These are phyloP conservation scores for Selaginella tamariscina DNA, from an alignment of 75 land plant species.

Conservation along the genomic window DNA sequence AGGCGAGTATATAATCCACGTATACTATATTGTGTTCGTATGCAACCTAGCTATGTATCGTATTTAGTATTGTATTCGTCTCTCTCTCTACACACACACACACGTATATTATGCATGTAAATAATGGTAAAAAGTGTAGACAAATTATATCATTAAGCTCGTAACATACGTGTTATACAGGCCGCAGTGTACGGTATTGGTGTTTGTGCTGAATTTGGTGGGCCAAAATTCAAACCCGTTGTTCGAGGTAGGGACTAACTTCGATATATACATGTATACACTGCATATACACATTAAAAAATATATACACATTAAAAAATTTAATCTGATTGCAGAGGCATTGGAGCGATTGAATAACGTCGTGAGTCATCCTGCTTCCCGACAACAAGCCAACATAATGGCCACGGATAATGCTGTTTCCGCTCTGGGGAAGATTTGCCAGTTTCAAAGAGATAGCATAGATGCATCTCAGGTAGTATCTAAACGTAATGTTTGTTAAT, in stretches of 20 bases:
- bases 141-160: no score
- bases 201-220: conserved; percentile 84
- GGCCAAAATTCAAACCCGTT: conserved; percentile 52
- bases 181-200: conserved; percentile 87
- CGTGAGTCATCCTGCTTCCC: conserved; percentile 58
- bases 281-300: neutral
- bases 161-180: conserved; percentile 24
- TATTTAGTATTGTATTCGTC: no score
- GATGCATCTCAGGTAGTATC: conserved; percentile 54
- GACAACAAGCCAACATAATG: conserved; percentile 53
- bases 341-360: conserved; percentile 54
- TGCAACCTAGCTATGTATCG: neutral
- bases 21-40: neutral
- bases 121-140: no score
- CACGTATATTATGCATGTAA: no score
- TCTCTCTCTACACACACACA: no score
- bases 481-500: neutral
- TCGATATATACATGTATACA: neutral
- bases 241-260: conserved; percentile 53
- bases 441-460: conserved; percentile 59
- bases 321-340: conserved; percentile 42
- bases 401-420: conserved; percentile 89
- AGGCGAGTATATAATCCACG: conserved; percentile 31
- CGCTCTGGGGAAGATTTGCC: conserved; percentile 73
- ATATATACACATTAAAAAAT: no score